Conservation (phyloP, 2,329 filamentous ascomycete genomes). For the Capronia coronata region DNA sequence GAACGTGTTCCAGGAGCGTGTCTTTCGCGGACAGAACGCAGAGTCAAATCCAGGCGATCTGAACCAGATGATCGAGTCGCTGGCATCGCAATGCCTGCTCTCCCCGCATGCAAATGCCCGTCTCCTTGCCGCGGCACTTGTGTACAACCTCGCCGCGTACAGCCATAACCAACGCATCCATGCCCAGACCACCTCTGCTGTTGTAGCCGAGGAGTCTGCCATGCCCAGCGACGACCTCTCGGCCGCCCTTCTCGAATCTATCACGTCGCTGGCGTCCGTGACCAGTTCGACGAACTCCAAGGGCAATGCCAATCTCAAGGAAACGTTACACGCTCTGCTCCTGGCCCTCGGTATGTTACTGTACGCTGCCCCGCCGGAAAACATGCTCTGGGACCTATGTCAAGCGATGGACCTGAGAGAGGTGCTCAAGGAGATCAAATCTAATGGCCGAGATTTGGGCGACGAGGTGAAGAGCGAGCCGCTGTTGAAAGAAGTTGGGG, state of each 20-base stretch:
- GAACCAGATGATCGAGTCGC: slow-evolving; percentile 54
- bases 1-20: slow-evolving; percentile 61
- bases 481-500: slow-evolving; percentile 49
- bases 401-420: slow-evolving; percentile 67
- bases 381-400: slow-evolving; percentile 74
- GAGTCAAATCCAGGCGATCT: slow-evolving; percentile 32
- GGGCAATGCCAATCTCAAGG: slow-evolving; percentile 34
- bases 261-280: slow-evolving; percentile 8
- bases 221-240: slow-evolving; percentile 54
- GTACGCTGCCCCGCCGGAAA: slow-evolving; percentile 58
- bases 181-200: slow-evolving; percentile 45
- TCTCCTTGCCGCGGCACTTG: slow-evolving; percentile 72
- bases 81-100: slow-evolving; percentile 71
- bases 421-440: slow-evolving; percentile 43
- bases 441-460: slow-evolving; percentile 35
- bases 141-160: slow-evolving; percentile 71
- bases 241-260: slow-evolving; percentile 61
- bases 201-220: slow-evolving; percentile 48
- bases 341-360: slow-evolving; percentile 69
- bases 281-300: neutral
- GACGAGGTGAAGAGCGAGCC: slow-evolving; percentile 50
- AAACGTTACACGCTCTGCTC: slow-evolving; percentile 70
- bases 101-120: slow-evolving; percentile 70
- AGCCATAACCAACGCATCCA: slow-evolving; percentile 61
- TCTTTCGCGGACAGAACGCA: slow-evolving; percentile 39